Base-by-base conservation (phyloP, 768 basidiomycete genomes). In the Tylopilus sp. region DNA sequence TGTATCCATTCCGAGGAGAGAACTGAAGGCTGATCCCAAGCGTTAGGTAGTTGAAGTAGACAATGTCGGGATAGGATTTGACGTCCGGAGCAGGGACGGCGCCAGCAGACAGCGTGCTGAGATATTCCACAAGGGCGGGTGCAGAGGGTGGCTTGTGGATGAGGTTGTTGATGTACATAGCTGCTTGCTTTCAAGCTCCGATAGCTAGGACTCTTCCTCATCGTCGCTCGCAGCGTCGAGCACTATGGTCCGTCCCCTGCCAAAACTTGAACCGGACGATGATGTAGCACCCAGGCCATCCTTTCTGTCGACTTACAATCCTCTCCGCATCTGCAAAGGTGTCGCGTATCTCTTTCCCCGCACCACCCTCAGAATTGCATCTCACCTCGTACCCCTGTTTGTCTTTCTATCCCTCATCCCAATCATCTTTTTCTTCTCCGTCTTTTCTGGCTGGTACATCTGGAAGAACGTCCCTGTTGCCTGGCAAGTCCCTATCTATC, bases 1-100 rank as follows among this genome's bases (percentile, higher is more conserved):
- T 82, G 72, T 89, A 89, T 24, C 82, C 85, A 19, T 79, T 72
- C 46, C 70, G 70, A 6, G 92, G 91, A 22, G 76, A 58, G 73
- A 87, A 95, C 60, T 87, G 81, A 42, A 97, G 72, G 58, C 92
- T 95, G 62, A 96, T 62, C 12, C 95, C 95, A 28, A 95, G 76
- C 1, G 77, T 29, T 63, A 78, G 79, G 73, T 92, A 95, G 68
- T 91, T 95, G 74, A 90, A 81, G 75, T 94, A 98, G 58, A 92
- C 83, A 9, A 81, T 80, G 67, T 97, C 92, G 26, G 89, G 66
- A 67, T 91, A 94, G 0, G 83, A 75, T 66, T 90, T 92, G 69
- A 92, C 72, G 60, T 89, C 81, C 29, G 89, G 85, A 13, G 43
- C 41, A 45, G 63, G 58, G 19, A 56, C 48, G 16, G 54, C 43